Conservation (phyloP, 2,329 filamentous ascomycete genomes). For the Didymella pomorum region DNA sequence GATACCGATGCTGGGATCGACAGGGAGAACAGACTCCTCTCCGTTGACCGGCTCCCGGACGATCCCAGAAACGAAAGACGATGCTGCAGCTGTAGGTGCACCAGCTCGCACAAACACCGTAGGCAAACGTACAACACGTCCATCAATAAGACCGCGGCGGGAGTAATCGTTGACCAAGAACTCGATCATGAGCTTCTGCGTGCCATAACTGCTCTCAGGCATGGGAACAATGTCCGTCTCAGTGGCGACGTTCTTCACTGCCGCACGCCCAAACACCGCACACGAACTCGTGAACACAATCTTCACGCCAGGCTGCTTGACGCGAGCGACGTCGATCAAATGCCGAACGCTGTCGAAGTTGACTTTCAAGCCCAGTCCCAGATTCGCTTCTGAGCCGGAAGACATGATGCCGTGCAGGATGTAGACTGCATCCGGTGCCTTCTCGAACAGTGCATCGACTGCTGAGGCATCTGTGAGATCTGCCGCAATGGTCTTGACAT, state of each 20-base stretch:
- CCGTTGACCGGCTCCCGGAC: slow-evolving; percentile 69
- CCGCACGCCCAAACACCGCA: slow-evolving; percentile 68
- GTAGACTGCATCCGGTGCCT: slow-evolving; percentile 55
- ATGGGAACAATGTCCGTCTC: slow-evolving; percentile 62
- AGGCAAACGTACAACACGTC: slow-evolving; percentile 66
- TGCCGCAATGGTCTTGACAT: slow-evolving; percentile 60
- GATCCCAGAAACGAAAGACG: slow-evolving; percentile 69
- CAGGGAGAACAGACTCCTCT: slow-evolving; percentile 59
- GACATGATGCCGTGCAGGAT: slow-evolving; percentile 75
- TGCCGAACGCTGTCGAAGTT: slow-evolving; percentile 68
- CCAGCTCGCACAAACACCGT: slow-evolving; percentile 69
- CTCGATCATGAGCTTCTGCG: slow-evolving; percentile 70
- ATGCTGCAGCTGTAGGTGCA: slow-evolving; percentile 67
- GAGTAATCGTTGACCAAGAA: slow-evolving; percentile 70
- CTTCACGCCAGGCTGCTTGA: slow-evolving; percentile 61
- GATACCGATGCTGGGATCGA: slow-evolving; percentile 61
- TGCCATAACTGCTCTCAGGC: slow-evolving; percentile 69
- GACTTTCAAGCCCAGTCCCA: slow-evolving; percentile 65
- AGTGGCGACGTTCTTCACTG: slow-evolving; percentile 54
- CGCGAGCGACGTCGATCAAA: slow-evolving; percentile 62
- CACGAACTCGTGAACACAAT: slow-evolving; percentile 70
- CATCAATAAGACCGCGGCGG: slow-evolving; percentile 65
- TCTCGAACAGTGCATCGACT: slow-evolving; percentile 36
- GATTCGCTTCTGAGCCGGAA: slow-evolving; percentile 67
- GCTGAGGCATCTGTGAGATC: slow-evolving; percentile 58